Evolutionary conservation across 106 monocot species (phyloP), one percentile per base, ranked within the genome.

Genomic region (Allium sativum): DNA sequence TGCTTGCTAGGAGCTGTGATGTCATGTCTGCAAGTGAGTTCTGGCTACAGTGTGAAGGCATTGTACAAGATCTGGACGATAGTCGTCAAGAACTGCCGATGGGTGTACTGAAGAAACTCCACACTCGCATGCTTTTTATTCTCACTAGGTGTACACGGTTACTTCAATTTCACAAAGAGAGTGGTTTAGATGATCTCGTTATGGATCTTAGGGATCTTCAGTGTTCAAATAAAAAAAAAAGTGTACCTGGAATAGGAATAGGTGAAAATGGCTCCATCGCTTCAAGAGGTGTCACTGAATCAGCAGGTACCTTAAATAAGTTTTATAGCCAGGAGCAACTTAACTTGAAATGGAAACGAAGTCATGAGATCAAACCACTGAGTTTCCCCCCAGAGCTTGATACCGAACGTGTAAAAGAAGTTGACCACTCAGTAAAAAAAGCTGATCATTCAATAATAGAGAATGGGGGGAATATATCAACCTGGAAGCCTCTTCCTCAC

Each of bases 11-110:
- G 40, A 84, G 79, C 61, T 85, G 93, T 71, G 77, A 65, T 73
- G 78, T 93, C 10, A 93, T 82, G 72, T 71, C 84, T 68, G 82
- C 93, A 63, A 80, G 85, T 40, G 93, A 93, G 21, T 93, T 93
- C 59, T 93, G 93, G 93, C 82, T 93, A 40, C 93, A 93, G 63
- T 93, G 93, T 80, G 93, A 93, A 79, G 88, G 88, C 41, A 93
- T 93, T 57, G 93, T 93, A 71, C 93, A 93, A 68, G 93, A 93
- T 72, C 73, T 93, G 65, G 93, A 93, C 80, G 93, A 93, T 66
- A 84, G 79, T 8, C 88, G 93, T 21, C 93, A 93, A 73, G 79
- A 84, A n/a, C 79, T 85, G 20, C 75, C 88, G 17, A 85, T 82
- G 81, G 93, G 93, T 17, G 81, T 85, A 13, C 71, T 93, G 17